Base-by-base conservation (phyloP, 2,329 filamentous ascomycete species). In the Fusarium sp. region DNA sequence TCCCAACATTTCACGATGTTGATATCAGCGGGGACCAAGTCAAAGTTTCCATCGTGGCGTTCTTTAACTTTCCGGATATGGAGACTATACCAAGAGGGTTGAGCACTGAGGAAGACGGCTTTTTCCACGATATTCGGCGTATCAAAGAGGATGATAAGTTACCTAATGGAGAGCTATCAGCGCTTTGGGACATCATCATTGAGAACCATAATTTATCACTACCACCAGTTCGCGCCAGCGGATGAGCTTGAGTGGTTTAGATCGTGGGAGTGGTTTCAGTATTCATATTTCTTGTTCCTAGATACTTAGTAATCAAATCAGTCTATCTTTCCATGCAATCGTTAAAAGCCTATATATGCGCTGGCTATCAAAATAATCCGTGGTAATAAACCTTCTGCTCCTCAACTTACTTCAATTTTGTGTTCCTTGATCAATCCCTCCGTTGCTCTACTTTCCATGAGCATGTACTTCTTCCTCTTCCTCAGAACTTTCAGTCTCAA, bases 11-110 rank as follows among this genome's bases (percentile, higher is more conserved):
- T 5, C 45, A 34, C 1, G 46, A 67, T 5, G 49, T 66, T 11
- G 62, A 66, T 5, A 56, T 61, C n/a, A 61, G 63, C 5, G 63
- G 49, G 1, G 18, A 51, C 5, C 40, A 61, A 3, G 41, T 51
- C 13, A 66, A 66, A 5, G 62, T 62, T 5, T 67, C 64, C 2
- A 66, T 67, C 3, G 64, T 67, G 8, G 64, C 62, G 3, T 67
- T 67, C 15, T 66, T 67, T 9, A 67, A 67, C 40, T 67, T 67
- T 3, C 64, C 64, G 1, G 62, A 67, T 4, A 67, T 55, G 64
- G 45, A 49, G 27, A 32, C 18, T 3, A 67, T 67, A 41, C 55
- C 64, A 1, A 29, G 43, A 10, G 54, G 27, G 9, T 6, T 44
- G 3, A 5, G 7, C 0, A 13, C 8, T 6, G 16, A 30, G 3